phyloP scores from a whole-genome alignment of 202 grass and related monocot species.

The Saccharum hybrid region DNA sequence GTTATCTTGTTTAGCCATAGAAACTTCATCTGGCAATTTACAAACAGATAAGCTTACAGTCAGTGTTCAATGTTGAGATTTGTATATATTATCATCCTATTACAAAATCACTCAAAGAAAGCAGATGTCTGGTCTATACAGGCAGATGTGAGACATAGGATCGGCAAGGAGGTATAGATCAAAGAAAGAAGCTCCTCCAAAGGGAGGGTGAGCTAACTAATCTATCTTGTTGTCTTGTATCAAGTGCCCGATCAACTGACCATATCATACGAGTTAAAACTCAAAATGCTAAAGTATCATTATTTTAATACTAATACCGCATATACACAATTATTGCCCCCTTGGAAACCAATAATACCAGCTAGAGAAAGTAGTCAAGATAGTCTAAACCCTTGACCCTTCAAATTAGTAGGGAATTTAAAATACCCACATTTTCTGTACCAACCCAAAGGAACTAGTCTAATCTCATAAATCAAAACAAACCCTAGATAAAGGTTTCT shows the following conservation, averaged over 20 bases:
- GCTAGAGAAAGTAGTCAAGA: neutral
- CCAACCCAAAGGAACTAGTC: neutral
- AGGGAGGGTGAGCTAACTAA: neutral
- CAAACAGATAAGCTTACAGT: neutral
- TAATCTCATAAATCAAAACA: neutral
- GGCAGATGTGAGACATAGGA: neutral
- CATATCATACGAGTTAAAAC: constrained; percentile 2
- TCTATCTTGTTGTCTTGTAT: neutral
- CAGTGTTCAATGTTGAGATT: constrained; percentile 11
- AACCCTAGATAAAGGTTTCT: neutral
- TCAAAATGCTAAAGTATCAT: neutral
- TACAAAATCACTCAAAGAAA: constrained; percentile 3
- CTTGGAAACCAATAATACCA: neutral
- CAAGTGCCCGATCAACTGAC: neutral
- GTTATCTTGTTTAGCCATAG: neutral
- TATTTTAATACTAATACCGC: neutral
- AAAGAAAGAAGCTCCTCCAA: neutral
- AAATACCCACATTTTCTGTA: neutral
- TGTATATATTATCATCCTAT: constrained; percentile 24
- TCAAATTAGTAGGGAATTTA: neutral
- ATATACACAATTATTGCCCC: constrained; percentile 1
- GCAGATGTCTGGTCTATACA: neutral
- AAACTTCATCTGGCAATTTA: neutral
- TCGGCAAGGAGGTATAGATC: neutral
- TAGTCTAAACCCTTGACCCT: neutral